Evolutionary conservation across 331 rosid species (phyloP).

Genomic region (Acacia concinna): DNA sequence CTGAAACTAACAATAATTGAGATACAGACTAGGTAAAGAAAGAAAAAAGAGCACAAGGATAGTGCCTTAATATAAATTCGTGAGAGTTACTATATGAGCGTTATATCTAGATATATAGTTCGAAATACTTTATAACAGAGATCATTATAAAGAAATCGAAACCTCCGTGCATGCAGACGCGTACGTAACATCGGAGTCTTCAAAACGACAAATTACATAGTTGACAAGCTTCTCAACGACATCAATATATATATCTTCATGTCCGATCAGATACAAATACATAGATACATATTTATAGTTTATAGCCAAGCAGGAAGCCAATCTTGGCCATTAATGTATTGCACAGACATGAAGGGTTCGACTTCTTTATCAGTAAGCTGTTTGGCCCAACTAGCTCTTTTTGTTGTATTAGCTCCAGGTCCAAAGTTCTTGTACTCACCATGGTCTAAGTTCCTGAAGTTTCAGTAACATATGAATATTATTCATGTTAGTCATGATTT

Average conservation of each 20-base stretch:
- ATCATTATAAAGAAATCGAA: not conserved
- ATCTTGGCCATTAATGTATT: slow-evolving; percentile 42
- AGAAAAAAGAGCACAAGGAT: not conserved
- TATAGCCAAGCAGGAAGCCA: slow-evolving; percentile 50
- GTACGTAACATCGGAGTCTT: not conserved
- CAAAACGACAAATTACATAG: too few species aligned
- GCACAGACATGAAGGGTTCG: slow-evolving; percentile 9
- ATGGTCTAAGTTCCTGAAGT: slow-evolving; percentile 49
- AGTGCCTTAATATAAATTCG: not conserved
- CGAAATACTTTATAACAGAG: not conserved
- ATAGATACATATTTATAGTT: not conserved
- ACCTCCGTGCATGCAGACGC: not conserved
- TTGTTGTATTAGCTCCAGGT: slow-evolving; percentile 48
- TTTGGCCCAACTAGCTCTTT: slow-evolving; percentile 62
- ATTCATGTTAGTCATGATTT: not conserved
- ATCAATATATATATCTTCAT: not conserved
- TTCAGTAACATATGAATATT: not conserved
- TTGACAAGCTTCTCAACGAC: not conserved
- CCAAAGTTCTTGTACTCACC: slow-evolving; percentile 67
- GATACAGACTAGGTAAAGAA: not conserved
- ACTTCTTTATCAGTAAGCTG: slow-evolving; percentile 58
- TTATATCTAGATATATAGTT: not conserved
- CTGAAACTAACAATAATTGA: not conserved
- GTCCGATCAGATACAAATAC: not conserved
- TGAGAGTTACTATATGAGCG: too few species aligned